Percentiles rank a stretch among this genome's conserved stretches.
Conservation (phyloP, 192 early-diverging fungal genomes). For the Coemansia sp. region DNA sequence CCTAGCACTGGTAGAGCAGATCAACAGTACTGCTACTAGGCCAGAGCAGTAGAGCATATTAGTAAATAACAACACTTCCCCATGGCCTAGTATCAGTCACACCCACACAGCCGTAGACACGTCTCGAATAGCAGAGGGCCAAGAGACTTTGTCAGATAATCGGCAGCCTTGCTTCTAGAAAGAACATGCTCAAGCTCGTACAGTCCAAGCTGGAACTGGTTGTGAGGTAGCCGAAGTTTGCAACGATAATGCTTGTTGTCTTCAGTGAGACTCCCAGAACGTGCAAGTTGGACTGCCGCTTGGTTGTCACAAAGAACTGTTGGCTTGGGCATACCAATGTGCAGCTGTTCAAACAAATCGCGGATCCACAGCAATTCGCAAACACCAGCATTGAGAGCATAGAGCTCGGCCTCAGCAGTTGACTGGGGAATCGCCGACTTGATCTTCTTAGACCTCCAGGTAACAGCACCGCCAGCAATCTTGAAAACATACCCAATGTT, state of each 20-base stretch:
- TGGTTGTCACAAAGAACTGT: not conserved
- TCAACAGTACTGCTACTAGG: no score
- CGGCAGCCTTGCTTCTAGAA: no score
- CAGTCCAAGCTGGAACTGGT: not conserved
- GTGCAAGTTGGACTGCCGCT: not conserved
- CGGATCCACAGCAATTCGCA: not conserved
- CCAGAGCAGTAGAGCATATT: no score
- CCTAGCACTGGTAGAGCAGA: no score
- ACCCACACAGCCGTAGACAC: no score
- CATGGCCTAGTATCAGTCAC: no score
- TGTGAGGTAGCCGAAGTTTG: not conserved
- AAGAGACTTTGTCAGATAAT: no score
- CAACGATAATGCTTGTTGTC: not conserved
- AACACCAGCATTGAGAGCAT: not conserved
- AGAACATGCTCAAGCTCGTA: no score
- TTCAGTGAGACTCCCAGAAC: not conserved
- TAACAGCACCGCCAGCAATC: not conserved
- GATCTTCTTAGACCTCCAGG: not conserved
- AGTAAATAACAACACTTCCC: no score
- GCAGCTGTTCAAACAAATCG: not conserved
- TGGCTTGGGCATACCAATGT: not conserved
- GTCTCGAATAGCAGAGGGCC: no score
- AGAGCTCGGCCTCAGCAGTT: not conserved
- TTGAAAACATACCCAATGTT: not conserved
- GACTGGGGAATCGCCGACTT: not conserved